Conservation (phyloP, 139 green algal species). For the Tetraselmis chui region DNA sequence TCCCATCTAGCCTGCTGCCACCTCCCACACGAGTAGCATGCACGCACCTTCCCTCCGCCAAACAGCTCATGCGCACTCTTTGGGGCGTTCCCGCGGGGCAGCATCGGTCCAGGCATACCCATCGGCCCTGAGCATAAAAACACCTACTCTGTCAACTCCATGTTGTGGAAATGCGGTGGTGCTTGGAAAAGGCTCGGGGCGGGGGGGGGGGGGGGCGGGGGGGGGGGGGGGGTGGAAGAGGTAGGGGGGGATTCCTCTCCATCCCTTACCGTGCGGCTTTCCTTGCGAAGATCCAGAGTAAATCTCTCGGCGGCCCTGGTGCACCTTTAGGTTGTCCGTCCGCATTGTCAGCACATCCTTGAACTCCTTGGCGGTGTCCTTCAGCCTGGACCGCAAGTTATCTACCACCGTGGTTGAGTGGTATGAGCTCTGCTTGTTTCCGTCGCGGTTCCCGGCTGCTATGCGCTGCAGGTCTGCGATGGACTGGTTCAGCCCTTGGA, state of each 20-base stretch:
- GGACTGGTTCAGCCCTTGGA: constrained; percentile 70
- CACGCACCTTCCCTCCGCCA: neutral
- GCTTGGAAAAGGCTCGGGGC: too few relatives aligned
- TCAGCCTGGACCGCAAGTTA: constrained; percentile 67
- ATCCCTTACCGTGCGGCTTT: too few relatives aligned
- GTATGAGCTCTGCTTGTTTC: constrained; percentile 72
- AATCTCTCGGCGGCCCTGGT: constrained; percentile 71
- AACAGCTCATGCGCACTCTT: neutral
- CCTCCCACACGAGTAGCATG: too few relatives aligned
- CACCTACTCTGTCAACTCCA: too few relatives aligned
- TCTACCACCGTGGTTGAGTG: constrained; percentile 89
- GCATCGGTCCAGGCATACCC: neutral
- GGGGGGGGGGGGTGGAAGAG: too few relatives aligned
- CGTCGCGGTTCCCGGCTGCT: constrained; percentile 15
- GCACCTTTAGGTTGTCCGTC: constrained; percentile 81
- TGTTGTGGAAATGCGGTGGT: too few relatives aligned
- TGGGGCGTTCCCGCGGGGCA: neutral
- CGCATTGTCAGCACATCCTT: constrained; percentile 90
- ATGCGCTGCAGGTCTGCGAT: constrained; percentile 73
- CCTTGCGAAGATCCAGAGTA: too few relatives aligned
- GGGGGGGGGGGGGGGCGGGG: too few relatives aligned
- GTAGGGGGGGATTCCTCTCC: too few relatives aligned
- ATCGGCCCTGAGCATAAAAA: neutral
- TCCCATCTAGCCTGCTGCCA: too few relatives aligned
- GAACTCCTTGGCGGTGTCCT: constrained; percentile 82